Base-by-base conservation (phyloP, 306 rosid species). In the Fragaria nilgerrensis region DNA sequence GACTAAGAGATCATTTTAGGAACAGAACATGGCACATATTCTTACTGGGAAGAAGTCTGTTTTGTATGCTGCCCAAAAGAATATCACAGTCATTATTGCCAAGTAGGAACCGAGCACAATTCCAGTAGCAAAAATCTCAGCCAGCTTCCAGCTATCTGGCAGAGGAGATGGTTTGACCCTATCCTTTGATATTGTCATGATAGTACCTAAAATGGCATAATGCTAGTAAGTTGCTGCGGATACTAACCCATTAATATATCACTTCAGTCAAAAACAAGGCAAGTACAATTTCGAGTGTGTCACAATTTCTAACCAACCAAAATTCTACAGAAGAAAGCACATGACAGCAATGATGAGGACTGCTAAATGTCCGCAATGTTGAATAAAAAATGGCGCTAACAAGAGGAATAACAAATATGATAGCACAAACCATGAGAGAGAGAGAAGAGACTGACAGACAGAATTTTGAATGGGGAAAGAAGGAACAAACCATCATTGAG, bases 71-170 rank as follows among this genome's bases (percentile, higher is more conserved):
- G 87, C 96, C 97, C 97, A 95, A 78, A 95, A 95, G 90, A 95
- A 95, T 88, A 95, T 95, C 22, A 95, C 98, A 12, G 98, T 95
- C 96, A 95, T 95, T 93, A 95, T 88, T 79, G 98, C 98, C 89
- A 95, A 82, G 92, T 95, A 95, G 84, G 93, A 86, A 66, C 98
- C 98, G 1, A 95, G 98, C 58, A 95, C 83, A 73, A 95, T 27
- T 36, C 98, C 98, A 41, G 98, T 95, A 47, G 98, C 84, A 81
- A 95, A 95, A 85, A 95, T 95, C 85, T 95, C 98, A 0, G 96
- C 75, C 68, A 95, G 88, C 84, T 95, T 95, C 98, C 98, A 95
- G 88, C 97, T 95, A 90, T 95, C 98, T 9, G 98, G 98, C 70
- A 95, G 87, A 65, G 97, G 98, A 75, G 98, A 95, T 68, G 98